Evolutionary conservation across 805 yeast species (phyloP).

Genomic region (Starmerella apicola): DNA sequence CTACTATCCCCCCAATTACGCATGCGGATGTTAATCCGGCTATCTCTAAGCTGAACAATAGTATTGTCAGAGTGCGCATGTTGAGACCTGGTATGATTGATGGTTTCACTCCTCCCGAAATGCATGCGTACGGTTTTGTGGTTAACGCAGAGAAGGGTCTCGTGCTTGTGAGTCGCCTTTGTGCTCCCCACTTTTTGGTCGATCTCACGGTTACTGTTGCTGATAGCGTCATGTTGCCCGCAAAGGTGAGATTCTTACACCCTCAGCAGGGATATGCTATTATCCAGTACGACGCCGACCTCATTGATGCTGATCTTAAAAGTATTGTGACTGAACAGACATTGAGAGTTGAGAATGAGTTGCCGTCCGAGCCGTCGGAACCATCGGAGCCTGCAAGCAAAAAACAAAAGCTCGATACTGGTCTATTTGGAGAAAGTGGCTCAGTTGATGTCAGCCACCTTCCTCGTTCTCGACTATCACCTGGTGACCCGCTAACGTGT

Average conservation of each 20-base stretch:
- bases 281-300: conserved; percentile 63
- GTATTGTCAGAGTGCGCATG: conserved; percentile 56
- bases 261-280: conserved; percentile 81
- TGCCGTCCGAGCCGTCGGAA: not conserved
- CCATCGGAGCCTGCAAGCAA: not conserved
- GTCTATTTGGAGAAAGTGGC: not conserved
- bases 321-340: conserved; percentile 32
- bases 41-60: conserved; percentile 9
- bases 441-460: not conserved
- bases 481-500: conserved; percentile 69
- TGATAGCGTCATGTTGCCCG: conserved; percentile 72
- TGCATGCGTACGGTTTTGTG: conserved; percentile 63
- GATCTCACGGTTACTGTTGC: conserved; percentile 73
- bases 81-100: conserved; percentile 61
- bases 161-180: conserved; percentile 62
- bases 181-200: conserved; percentile 70
- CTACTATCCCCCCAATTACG: conserved; percentile 35
- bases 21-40: conserved; percentile 41
- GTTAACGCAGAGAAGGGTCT: conserved; percentile 71
- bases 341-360: too few relatives aligned
- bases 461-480: conserved; percentile 30
- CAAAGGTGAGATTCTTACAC: conserved; percentile 67
- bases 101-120: conserved; percentile 51
- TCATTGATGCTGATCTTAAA: conserved; percentile 57
- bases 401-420: not conserved